Evolutionary conservation across 441 rosid genomes (phyloP).

Genomic region (Adansonia madagascariensis): DNA sequence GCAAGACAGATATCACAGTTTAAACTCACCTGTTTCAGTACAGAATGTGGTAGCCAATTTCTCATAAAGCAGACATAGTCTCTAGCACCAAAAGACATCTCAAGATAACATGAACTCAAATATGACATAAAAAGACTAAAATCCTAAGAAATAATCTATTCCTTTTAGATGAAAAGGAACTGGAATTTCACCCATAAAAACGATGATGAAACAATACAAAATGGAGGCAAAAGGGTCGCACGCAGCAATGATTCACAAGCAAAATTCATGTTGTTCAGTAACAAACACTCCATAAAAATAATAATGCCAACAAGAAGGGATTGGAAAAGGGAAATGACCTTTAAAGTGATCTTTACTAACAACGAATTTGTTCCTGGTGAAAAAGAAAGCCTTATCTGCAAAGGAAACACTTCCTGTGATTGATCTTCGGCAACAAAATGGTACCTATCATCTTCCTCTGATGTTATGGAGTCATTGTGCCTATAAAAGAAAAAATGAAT

Average conservation of each 20-base stretch:
- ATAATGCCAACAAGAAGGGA: not conserved
- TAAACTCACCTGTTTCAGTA: not conserved
- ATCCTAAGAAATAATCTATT: constrained; percentile 7
- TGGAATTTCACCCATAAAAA: not conserved
- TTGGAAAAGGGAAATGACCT: constrained; percentile 34
- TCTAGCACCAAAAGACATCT: not conserved
- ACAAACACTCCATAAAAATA: constrained; percentile 19
- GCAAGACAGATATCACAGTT: not conserved
- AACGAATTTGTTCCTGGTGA: constrained; percentile 40
- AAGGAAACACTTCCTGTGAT: constrained; percentile 45
- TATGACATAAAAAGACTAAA: not conserved
- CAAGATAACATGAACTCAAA: not conserved
- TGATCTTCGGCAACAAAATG: constrained; percentile 38
- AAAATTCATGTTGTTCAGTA: constrained; percentile 7
- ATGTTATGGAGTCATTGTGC: constrained; percentile 43
- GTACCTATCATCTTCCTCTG: constrained; percentile 35
- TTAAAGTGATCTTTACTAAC: constrained; percentile 45
- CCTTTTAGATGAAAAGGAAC: not conserved
- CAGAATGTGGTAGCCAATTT: not conserved
- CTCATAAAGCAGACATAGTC: not conserved
- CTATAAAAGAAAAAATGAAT: constrained; percentile 39
- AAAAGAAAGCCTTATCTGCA: constrained; percentile 49
- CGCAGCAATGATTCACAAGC: constrained; percentile 3
- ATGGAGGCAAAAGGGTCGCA: not conserved
- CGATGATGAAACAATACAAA: not conserved